A percentile compares a stretch with the other conserved stretches of the same genome.
Conservation (phyloP, 2,329 filamentous ascomycete species). For the Drechslerella dactyloides region DNA sequence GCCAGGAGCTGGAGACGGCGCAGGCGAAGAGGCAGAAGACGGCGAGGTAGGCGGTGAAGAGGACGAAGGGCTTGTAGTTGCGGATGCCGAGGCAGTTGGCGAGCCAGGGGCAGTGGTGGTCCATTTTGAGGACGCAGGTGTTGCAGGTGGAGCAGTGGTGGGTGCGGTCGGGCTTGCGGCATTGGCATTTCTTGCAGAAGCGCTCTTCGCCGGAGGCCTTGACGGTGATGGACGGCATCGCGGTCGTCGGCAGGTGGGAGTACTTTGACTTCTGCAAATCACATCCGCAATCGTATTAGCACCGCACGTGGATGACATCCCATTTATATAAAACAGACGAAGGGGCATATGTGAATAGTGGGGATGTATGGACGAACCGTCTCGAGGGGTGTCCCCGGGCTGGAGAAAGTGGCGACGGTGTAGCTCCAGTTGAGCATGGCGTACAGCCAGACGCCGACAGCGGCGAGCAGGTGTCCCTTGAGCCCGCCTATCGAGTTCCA, state of each 20-base stretch:
- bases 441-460: conserved; percentile 74
- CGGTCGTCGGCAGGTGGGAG: conserved; percentile 78
- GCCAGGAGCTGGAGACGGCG: conserved; percentile 77
- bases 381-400: conserved; percentile 72
- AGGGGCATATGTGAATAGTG: conserved; percentile 47
- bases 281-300: no score
- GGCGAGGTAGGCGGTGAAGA: conserved; percentile 89
- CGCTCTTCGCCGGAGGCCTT: conserved; percentile 85
- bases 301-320: conserved; percentile 5
- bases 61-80: conserved; percentile 94
- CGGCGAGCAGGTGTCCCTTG: conserved; percentile 65
- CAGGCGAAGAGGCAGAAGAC: conserved; percentile 85
- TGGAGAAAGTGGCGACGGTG: conserved; percentile 89
- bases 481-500: conserved; percentile 61
- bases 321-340: background rate
- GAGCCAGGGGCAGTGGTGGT: conserved; percentile 98
- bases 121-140: conserved; percentile 97
- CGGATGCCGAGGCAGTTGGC: conserved; percentile 91
- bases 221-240: conserved; percentile 79
- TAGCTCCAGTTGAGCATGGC: conserved; percentile 84
- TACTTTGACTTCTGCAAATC: conserved; percentile 67
- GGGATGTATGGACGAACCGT: no score
- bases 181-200: conserved; percentile 97
- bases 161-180: conserved; percentile 89
- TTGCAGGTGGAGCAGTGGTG: conserved; percentile 97